These are phyloP conservation scores for Mallotus japonicus DNA, from an alignment of 441 rosid species.

Conservation along the genomic window DNA sequence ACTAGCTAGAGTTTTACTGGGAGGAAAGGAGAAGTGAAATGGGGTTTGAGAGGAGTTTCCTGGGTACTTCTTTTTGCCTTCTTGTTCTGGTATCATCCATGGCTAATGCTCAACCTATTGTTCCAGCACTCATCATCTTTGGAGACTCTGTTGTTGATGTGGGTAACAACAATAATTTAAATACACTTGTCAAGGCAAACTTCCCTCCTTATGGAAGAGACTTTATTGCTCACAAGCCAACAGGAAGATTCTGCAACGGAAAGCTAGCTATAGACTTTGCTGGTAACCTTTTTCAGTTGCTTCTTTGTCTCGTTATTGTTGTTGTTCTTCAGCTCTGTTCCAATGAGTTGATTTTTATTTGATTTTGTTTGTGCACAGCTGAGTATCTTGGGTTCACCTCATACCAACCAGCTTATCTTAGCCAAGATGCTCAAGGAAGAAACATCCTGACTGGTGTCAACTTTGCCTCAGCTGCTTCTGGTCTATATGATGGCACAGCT, in stretches of 20 bases:
- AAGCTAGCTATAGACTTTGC: constrained; percentile 81
- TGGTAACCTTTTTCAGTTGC: constrained; percentile 35
- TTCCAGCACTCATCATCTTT: constrained; percentile 76
- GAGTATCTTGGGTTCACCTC: constrained; percentile 85
- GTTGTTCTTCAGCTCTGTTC: not conserved
- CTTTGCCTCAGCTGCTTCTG: constrained; percentile 95
- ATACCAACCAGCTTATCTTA: constrained; percentile 82
- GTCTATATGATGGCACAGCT: constrained; percentile 71
- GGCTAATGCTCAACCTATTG: constrained; percentile 55
- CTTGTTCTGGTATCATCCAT: constrained; percentile 29
- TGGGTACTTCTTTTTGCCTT: constrained; percentile 25
- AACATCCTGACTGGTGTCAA: constrained; percentile 69
- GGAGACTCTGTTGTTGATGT: constrained; percentile 92
- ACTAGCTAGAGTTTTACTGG: not conserved
- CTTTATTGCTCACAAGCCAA: constrained; percentile 63
- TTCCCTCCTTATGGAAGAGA: constrained; percentile 98
- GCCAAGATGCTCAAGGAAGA: constrained; percentile 58
- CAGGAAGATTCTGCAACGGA: constrained; percentile 96
- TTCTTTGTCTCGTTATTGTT: not conserved
- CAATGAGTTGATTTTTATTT: not conserved
- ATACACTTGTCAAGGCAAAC: constrained; percentile 66
- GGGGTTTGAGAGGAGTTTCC: constrained; percentile 27
- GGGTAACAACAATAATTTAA: constrained; percentile 83
- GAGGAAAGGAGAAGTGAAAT: constrained; percentile 20
- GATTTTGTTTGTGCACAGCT: constrained; percentile 44